phyloP scores from a whole-genome alignment of 2,329 filamentous ascomycete genomes.

The Cytospora paraplurivora region DNA sequence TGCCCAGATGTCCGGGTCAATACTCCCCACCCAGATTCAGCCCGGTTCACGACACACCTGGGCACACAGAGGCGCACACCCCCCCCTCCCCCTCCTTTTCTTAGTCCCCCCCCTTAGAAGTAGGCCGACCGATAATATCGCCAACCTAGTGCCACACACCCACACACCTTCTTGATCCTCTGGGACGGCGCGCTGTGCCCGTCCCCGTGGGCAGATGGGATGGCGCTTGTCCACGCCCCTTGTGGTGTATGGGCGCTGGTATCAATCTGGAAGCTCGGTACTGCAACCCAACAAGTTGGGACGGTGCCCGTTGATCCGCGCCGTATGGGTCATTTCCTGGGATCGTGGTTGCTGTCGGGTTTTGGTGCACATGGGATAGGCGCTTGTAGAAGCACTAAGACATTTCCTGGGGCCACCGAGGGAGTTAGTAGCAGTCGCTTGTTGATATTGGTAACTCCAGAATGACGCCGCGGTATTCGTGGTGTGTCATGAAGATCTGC shows the following conservation, averaged over 20 bases:
- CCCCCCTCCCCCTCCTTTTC: no score
- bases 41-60: neutral
- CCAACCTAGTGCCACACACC: neutral
- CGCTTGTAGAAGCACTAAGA: slow-evolving; percentile 1
- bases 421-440: neutral
- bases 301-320: neutral
- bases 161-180: slow-evolving; percentile 19
- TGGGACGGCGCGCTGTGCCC: slow-evolving; percentile 21
- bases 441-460: neutral
- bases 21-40: neutral
- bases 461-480: neutral
- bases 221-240: slow-evolving; percentile 11
- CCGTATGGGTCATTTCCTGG: slow-evolving; percentile 11
- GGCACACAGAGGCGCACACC: no score
- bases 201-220: slow-evolving; percentile 15
- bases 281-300: slow-evolving; percentile 16
- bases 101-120: slow-evolving; percentile 19
- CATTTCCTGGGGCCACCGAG: neutral
- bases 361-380: slow-evolving; percentile 15
- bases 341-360: slow-evolving; percentile 16
- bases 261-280: slow-evolving; percentile 10
- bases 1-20: slow-evolving; percentile 2
- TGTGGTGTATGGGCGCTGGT: neutral
- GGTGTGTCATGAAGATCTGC: neutral
- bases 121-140: slow-evolving; percentile 8